A percentile compares a stretch with the other conserved stretches of the same genome.
These are phyloP conservation scores for Tritrichomonas musculus DNA, from an alignment of 208 protist genomes.

Conservation along the genomic window DNA sequence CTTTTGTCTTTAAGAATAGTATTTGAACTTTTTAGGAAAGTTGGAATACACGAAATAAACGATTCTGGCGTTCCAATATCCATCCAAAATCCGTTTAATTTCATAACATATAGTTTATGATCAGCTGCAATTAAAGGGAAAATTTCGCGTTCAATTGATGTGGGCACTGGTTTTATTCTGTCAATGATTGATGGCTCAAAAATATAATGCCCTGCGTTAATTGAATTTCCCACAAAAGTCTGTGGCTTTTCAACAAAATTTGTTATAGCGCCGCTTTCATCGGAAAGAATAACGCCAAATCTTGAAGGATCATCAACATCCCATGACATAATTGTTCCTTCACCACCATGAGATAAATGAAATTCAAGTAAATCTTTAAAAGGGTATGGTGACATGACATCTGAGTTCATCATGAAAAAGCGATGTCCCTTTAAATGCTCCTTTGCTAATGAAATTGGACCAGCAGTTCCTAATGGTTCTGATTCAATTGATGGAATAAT, in stretches of 20 bases:
- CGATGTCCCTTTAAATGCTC: slow-evolving; percentile 70
- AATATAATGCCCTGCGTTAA: background rate
- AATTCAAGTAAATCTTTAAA: slow-evolving; percentile 78
- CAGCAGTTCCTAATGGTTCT: slow-evolving; percentile 88
- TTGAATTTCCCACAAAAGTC: slow-evolving; percentile 68
- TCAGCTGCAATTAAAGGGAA: slow-evolving; percentile 81
- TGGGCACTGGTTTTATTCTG: slow-evolving; percentile 52
- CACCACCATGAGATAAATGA: slow-evolving; percentile 78
- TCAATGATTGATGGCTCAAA: slow-evolving; percentile 23
- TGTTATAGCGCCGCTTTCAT: slow-evolving; percentile 58
- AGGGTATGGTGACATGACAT: slow-evolving; percentile 87
- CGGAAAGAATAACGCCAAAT: slow-evolving; percentile 89
- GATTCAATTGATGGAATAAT: slow-evolving; percentile 84
- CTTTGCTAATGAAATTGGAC: slow-evolving; percentile 81
- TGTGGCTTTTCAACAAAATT: slow-evolving; percentile 87
- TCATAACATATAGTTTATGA: slow-evolving; percentile 79
- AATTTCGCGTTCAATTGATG: slow-evolving; percentile 87
- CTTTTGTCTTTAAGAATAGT: slow-evolving; percentile 58
- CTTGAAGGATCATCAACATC: slow-evolving; percentile 86
- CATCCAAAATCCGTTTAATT: slow-evolving; percentile 90
- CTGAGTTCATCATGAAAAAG: slow-evolving; percentile 94
- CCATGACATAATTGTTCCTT: slow-evolving; percentile 88
- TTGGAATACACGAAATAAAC: slow-evolving; percentile 43
- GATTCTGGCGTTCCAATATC: slow-evolving; percentile 88
- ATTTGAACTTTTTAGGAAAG: background rate